Conservation (phyloP, 2,329 filamentous ascomycete species). For the Penicillium sp. region DNA sequence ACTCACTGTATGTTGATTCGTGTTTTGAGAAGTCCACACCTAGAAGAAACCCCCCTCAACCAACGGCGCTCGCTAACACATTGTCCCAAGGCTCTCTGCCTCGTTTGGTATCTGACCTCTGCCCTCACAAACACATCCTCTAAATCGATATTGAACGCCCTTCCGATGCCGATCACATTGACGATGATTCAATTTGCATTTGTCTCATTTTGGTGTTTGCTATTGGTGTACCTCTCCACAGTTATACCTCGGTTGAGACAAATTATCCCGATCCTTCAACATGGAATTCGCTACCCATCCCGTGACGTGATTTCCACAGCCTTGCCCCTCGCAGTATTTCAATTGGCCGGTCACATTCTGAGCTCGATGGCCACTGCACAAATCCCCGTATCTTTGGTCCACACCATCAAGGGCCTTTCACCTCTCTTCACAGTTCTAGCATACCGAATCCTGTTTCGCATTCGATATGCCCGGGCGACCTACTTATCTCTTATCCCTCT, state of each 20-base stretch:
- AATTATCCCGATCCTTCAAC: constrained; percentile 72
- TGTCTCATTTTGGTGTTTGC: constrained; percentile 81
- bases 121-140: constrained; percentile 97
- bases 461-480: constrained; percentile 80
- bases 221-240: constrained; percentile 72
- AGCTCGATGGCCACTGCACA: constrained; percentile 91
- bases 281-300: constrained; percentile 78
- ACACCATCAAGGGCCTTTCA: constrained; percentile 97
- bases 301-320: constrained; percentile 81
- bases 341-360: constrained; percentile 88
- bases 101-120: constrained; percentile 92
- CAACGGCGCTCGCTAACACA: constrained; percentile 74
- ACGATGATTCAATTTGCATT: constrained; percentile 93
- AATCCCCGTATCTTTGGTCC: constrained; percentile 94
- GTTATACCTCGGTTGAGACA: constrained; percentile 68
- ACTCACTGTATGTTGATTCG: constrained; percentile 66
- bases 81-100: constrained; percentile 67
- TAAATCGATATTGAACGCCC: constrained; percentile 90
- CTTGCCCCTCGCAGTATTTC: constrained; percentile 86
- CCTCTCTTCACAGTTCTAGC: constrained; percentile 93
- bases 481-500: constrained; percentile 88
- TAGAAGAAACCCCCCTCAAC: constrained; percentile 43
- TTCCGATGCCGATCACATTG: constrained; percentile 85
- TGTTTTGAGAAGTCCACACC: not conserved
- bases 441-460: constrained; percentile 84